Conservation (phyloP, 805 yeast genomes). For the Kodamaea sagamina region DNA sequence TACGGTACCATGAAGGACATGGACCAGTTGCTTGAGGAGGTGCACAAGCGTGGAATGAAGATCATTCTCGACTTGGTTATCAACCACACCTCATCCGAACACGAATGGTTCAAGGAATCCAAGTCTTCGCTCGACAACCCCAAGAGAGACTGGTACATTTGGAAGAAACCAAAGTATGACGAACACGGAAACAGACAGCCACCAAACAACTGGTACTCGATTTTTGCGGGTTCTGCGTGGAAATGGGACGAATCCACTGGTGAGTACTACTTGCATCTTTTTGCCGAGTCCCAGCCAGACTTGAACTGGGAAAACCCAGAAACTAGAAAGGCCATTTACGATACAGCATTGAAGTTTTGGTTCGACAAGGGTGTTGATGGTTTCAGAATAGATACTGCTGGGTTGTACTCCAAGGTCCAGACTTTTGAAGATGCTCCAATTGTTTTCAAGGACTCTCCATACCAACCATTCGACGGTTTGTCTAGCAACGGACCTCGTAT, state of each 20-base stretch:
- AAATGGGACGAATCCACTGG: conserved; percentile 52
- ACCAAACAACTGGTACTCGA: conserved; percentile 58
- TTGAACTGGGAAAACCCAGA: conserved; percentile 59
- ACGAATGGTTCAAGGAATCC: conserved; percentile 59
- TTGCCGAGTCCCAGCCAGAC: conserved; percentile 58
- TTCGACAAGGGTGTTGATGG: conserved; percentile 58
- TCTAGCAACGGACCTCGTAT: conserved; percentile 53
- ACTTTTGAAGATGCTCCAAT: conserved; percentile 51
- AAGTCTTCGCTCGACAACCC: conserved; percentile 51
- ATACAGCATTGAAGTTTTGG: conserved; percentile 54
- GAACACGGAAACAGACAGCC: conserved; percentile 51
- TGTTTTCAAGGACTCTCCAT: conserved; percentile 37
- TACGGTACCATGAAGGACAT: conserved; percentile 58
- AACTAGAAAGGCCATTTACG: conserved; percentile 41
- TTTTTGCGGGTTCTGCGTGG: conserved; percentile 59
- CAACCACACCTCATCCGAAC: conserved; percentile 58
- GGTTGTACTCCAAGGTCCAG: conserved; percentile 51
- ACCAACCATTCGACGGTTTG: conserved; percentile 37
- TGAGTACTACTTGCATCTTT: conserved; percentile 56
- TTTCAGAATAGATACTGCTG: conserved; percentile 58
- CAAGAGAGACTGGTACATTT: conserved; percentile 62
- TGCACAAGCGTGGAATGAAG: conserved; percentile 51
- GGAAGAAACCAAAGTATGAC: conserved; percentile 53
- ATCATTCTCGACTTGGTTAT: conserved; percentile 57
- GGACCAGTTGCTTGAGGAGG: conserved; percentile 48